A percentile compares a stretch with the other conserved stretches of the same genome.
Conservation (phyloP, 2,329 filamentous ascomycete genomes). For the Botryotinia convoluta region DNA sequence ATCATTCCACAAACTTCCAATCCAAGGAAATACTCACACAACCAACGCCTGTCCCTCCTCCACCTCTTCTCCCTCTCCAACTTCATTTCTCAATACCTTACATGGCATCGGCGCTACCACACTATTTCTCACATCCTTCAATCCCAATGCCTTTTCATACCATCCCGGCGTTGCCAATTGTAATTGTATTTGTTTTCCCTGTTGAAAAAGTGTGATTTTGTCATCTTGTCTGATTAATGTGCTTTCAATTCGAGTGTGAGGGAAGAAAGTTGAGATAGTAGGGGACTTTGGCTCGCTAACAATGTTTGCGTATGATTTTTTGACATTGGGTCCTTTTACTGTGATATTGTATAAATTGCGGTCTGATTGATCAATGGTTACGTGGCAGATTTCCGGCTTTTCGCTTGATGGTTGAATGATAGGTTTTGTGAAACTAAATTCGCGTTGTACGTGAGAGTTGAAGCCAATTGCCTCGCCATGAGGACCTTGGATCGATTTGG, state of each 20-base stretch:
- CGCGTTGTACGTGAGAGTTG: slow-evolving; percentile 28
- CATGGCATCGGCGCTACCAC: slow-evolving; percentile 96
- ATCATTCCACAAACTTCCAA: not conserved
- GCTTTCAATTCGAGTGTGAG: slow-evolving; percentile 73
- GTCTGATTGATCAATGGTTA: slow-evolving; percentile 35
- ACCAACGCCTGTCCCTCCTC: slow-evolving; percentile 84
- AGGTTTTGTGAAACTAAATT: slow-evolving; percentile 33
- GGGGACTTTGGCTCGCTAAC: slow-evolving; percentile 49
- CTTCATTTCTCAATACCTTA: slow-evolving; percentile 89
- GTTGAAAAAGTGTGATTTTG: slow-evolving; percentile 75
- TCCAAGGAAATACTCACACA: slow-evolving; percentile 55
- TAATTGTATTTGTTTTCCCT: slow-evolving; percentile 58
- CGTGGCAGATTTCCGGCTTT: slow-evolving; percentile 25
- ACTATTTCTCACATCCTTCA: slow-evolving; percentile 76
- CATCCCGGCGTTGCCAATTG: slow-evolving; percentile 64
- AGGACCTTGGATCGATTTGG: slow-evolving; percentile 41
- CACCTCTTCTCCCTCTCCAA: slow-evolving; percentile 76
- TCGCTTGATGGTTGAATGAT: slow-evolving; percentile 3
- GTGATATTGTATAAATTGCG: slow-evolving; percentile 42
- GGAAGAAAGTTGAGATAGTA: slow-evolving; percentile 71
- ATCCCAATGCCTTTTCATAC: slow-evolving; percentile 82
- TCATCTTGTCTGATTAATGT: slow-evolving; percentile 66
- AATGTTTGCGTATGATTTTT: slow-evolving; percentile 40
- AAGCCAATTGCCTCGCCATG: slow-evolving; percentile 52
- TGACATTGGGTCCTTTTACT: slow-evolving; percentile 48